Base-by-base conservation (phyloP, 2,329 filamentous ascomycete species). In the Botryosphaeria dothidea region DNA sequence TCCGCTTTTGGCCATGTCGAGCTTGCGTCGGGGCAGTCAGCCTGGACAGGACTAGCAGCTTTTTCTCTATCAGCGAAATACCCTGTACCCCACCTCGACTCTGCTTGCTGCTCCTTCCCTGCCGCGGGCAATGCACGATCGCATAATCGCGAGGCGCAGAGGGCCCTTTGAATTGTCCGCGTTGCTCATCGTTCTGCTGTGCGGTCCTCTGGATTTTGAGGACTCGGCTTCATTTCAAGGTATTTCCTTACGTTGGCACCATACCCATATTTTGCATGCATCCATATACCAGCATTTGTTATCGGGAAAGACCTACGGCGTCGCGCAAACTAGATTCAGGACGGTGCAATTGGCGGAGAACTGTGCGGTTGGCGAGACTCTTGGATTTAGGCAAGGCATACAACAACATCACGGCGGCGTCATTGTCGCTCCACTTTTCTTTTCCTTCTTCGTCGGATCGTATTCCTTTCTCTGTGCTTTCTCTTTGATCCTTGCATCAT, bases 191-290 rank as follows among this genome's bases (percentile, higher is more conserved):
- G 49, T 19, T n/a, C 5, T 15, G 6, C 49, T n/a, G 15, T n/a
- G 49, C 27, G 21, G 29, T 34, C 49, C 17, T n/a, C 48, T 7
- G n/a, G 46, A 5, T 38, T 29, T n/a, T 15, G 3, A n/a, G 13
- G 9, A 11, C 51, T 56, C 25, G 51, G 51, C 51, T 56, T 38
- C 31, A 17, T 56, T 25, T 57, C 23, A 13, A 19, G 34, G 8
- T 56, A 25, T 57, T 57, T 57, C 25, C 48, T 57, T 43, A 31
- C 36, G 52, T 41, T 57, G 13, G 36, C 52, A 57, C 36, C 52
- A 57, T 57, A 57, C 52, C 52, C 52, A 57, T 57, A 25, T 57
- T 57, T 57, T 43, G 52, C 36, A 57, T 57, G 52, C 52, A 57
- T 57, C 36, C 34, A 57, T 57, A 57, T 57, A 57, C 52, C 52